Percentiles rank a stretch among this genome's conserved stretches.
phyloP scores from a whole-genome alignment of 2,329 filamentous ascomycete species.

The Dactylella cylindrospora region DNA sequence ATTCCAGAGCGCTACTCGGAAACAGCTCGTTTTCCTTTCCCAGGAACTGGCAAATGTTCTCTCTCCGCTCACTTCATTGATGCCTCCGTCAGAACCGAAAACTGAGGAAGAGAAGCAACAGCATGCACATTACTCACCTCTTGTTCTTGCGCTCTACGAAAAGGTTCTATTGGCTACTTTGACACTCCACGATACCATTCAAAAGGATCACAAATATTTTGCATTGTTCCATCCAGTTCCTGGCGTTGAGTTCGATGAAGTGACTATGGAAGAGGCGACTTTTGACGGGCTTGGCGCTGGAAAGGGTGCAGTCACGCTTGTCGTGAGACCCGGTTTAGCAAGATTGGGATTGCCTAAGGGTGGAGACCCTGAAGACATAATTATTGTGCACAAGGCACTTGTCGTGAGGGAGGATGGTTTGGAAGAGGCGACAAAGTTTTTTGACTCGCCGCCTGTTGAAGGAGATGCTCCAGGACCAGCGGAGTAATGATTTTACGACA shows the following conservation, averaged over 20 bases:
- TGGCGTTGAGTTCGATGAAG: conserved; percentile 35
- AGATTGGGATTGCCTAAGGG: conserved; percentile 27
- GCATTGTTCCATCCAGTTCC: conserved; percentile 35
- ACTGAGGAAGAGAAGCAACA: conserved; percentile 39
- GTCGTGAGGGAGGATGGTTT: conserved; percentile 32
- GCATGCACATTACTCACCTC: conserved; percentile 30
- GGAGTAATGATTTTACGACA: too few relatives aligned
- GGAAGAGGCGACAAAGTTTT: conserved; percentile 24
- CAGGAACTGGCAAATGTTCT: conserved; percentile 35
- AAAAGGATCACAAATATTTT: conserved; percentile 37
- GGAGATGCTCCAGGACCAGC: not conserved
- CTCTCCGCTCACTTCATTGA: conserved; percentile 20
- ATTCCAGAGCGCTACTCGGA: conserved; percentile 24
- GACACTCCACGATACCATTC: conserved; percentile 25
- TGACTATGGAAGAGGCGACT: conserved; percentile 38
- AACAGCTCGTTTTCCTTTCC: conserved; percentile 27
- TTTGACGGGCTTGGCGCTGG: conserved; percentile 32
- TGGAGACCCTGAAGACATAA: conserved; percentile 34
- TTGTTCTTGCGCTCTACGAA: conserved; percentile 33
- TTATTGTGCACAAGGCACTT: conserved; percentile 39
- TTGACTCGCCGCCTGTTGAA: conserved; percentile 8
- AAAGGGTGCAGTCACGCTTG: conserved; percentile 23
- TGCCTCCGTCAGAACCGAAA: conserved; percentile 14
- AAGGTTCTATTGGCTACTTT: conserved; percentile 29
- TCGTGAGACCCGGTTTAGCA: conserved; percentile 29